Evolutionary conservation across 2,329 filamentous ascomycete genomes (phyloP).

Genomic region (Dryadomyces sulphureus): DNA sequence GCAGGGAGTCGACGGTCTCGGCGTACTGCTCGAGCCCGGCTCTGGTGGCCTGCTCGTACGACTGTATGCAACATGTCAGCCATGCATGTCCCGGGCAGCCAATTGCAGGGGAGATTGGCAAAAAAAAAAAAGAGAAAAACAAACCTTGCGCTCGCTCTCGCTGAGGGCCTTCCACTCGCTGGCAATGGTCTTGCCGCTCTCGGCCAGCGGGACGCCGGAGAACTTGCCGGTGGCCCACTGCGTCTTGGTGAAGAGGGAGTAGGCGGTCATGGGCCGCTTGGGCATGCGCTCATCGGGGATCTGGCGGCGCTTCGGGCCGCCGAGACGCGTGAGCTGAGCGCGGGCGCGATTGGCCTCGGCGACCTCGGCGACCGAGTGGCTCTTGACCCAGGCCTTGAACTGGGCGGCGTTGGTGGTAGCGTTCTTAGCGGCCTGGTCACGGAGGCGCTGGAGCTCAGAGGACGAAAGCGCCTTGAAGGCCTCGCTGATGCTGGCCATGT

Average conservation of each 20-base stretch:
- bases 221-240: slow-evolving; percentile 20
- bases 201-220: slow-evolving; percentile 5
- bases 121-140: background rate
- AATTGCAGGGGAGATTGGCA: background rate
- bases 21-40: slow-evolving; percentile 17
- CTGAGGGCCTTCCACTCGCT: slow-evolving; percentile 29
- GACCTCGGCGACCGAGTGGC: slow-evolving; percentile 24
- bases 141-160: slow-evolving; percentile 26
- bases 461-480: slow-evolving; percentile 25
- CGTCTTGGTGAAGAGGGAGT: slow-evolving; percentile 22
- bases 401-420: slow-evolving; percentile 22
- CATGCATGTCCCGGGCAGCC: background rate
- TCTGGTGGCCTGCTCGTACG: slow-evolving; percentile 20
- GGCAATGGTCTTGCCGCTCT: slow-evolving; percentile 14
- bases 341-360: slow-evolving; percentile 33
- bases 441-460: slow-evolving; percentile 25
- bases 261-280: slow-evolving; percentile 21
- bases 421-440: slow-evolving; percentile 23
- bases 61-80: slow-evolving; percentile 10
- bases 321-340: slow-evolving; percentile 21
- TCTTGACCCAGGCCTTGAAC: slow-evolving; percentile 33
- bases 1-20: slow-evolving; percentile 15
- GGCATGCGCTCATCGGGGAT: slow-evolving; percentile 35
- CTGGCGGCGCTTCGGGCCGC: slow-evolving; percentile 11
- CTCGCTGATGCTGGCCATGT: slow-evolving; percentile 15